Percentiles rank a stretch among this genome's conserved stretches.
phyloP scores from a whole-genome alignment of 371 early-diverging fungal genomes.

The Rhizomucor miehei region DNA sequence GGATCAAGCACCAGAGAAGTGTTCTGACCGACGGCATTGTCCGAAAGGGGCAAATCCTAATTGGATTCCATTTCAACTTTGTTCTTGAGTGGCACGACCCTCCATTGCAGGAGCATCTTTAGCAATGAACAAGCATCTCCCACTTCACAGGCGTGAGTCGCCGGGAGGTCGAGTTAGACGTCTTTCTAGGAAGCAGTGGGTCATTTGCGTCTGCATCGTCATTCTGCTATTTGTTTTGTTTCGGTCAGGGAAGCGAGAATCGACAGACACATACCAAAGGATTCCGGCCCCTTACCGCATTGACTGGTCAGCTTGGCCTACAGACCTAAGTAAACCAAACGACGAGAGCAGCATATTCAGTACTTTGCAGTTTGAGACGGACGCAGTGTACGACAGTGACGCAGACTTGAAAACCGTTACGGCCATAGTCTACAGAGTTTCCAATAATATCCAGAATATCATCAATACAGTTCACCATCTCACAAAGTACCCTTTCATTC shows the following conservation, averaged over 20 bases:
- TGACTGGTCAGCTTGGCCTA: slow-evolving; percentile 1
- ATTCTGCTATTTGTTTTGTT: background rate
- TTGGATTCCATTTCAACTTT: too few relatives aligned
- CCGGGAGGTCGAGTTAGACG: too few relatives aligned
- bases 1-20: too few relatives aligned
- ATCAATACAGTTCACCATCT: slow-evolving; percentile 39
- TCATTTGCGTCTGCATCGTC: background rate
- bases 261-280: background rate
- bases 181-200: background rate
- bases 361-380: background rate
- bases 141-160: too few relatives aligned
- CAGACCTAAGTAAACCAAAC: background rate
- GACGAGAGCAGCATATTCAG: background rate
- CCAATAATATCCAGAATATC: slow-evolving; percentile 39
- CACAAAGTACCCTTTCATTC: slow-evolving; percentile 52
- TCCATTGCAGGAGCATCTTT: too few relatives aligned
- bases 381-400: background rate
- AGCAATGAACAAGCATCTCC: too few relatives aligned
- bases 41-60: too few relatives aligned
- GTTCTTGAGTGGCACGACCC: too few relatives aligned
- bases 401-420: slow-evolving; percentile 50
- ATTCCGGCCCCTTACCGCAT: slow-evolving; percentile 3
- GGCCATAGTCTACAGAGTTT: slow-evolving; percentile 53
- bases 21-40: too few relatives aligned
- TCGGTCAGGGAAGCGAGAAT: background rate